Base-by-base conservation (phyloP, 2,329 filamentous ascomycete species). In the Malbranchea cinnamomea region DNA sequence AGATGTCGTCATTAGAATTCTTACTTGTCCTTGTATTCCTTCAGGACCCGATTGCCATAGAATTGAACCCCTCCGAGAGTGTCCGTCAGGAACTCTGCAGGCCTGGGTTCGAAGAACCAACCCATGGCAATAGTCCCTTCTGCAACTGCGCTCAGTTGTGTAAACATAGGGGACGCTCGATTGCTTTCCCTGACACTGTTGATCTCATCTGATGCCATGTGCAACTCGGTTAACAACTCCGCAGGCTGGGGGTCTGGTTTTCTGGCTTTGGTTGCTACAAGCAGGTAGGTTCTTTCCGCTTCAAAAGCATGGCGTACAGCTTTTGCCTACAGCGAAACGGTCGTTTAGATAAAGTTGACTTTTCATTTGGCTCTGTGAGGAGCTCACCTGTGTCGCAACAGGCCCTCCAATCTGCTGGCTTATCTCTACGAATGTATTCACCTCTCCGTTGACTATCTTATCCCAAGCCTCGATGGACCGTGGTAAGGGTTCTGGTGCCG, bases 41-140 rank as follows among this genome's bases (percentile, higher is more conserved):
- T 92, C 43, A 95, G 62, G 21, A 98, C 81, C 44, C 85, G 74
- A 62, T 98, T 95, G 19, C 89, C 89, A 46, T 82, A 94, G 61
- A 92, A 92, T 52, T 95, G 78, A 23, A 85, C 82, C 29, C 83
- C 78, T 17, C 77, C 75, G 12, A 92, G 65, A 35, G 77, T 77
- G 43, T 93, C 85, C 26, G 76, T 76, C 26, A 95, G 78, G 46
- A 85, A 81, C 48, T 89, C 85, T 40, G 71, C 75, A 2, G 89
- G 89, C 50, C 83, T 84, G 39, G 62, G 68, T 30, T 91, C 80
- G 28, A 89, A 71, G 34, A 95, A 79, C 89, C 89, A 98, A 19
- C 80, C 82, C 35, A 98, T 63, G 22, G 84, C 76, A 48, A 82
- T 78, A 41, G 93, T 85, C 41, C 85, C 85, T 49, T 95, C 87